Base-by-base conservation (phyloP, 169 alveolate genomes). In the Plasmodium gallinaceum region DNA sequence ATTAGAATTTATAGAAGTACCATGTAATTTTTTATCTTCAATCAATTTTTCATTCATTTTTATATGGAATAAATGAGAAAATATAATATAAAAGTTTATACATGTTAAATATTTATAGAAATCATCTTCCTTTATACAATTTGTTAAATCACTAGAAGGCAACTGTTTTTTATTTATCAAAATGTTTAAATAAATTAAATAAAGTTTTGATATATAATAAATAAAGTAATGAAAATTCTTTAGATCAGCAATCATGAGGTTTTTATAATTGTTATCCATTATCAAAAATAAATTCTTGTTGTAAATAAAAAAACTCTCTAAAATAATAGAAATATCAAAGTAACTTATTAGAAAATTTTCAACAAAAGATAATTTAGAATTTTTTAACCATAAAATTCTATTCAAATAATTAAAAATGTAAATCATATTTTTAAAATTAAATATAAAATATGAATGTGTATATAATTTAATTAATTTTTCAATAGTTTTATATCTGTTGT, bases 251-350 rank as follows among this genome's bases (percentile, higher is more conserved):
- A 0, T 58, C 9, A 2, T 0, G 9, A 74, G 5, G 37, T 32
- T 18, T 4, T 14, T 7, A 58, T n/a, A 58, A n/a, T 32, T 0
- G 45, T 22, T 37, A 2, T 46, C 24, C n/a, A 20, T 16, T 45
- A 78, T 37, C 10, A 64, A 64, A 57, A 26, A 78, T 42, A 78
- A 2, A 0, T 16, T 52, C n/a, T 78, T 78, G 12, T 57, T 64
- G 24, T 64, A 78, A 10, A 32, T 4, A 24, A 46, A 78, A 10
- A 65, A 64, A 0, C 20, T 7, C 0, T 37, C 18, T 0, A 37
- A n/a, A 46, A 78, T 7, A 22, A 46, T 5, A 0, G 89, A 78
- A 3, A 65, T 22, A 57, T 78, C 76, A 45, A 78, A 22, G 43
- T 78, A 78, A 0, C 14, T 42, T 5, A 66, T 2, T 54, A 64